Evolutionary conservation across 179 eudicot species (phyloP), one percentile per base, ranked within the genome.

Genomic region (Spergularia azorica): DNA sequence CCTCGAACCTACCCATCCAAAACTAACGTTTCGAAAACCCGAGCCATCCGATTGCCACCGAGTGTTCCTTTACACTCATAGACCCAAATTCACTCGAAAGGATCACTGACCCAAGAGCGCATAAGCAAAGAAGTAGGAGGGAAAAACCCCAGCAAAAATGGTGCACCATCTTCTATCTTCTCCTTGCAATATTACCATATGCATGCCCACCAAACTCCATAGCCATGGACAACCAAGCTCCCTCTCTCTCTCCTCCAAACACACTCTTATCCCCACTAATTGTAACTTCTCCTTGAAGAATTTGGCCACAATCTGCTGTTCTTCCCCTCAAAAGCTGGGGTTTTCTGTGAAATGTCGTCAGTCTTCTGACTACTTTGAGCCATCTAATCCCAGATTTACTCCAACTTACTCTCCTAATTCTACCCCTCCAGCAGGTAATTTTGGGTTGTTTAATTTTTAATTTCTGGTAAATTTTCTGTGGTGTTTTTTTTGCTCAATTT

Each of bases 321-420:
- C n/a, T n/a, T n/a, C 32, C 2, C 63, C 82, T 57, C 71, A 54
- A 67, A 71, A 21, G 63, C 74, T 32, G 63, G 61, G 48, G 16
- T 74, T 76, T 72, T 76, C 88, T 58, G 78, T 86, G 1, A 86
- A 80, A 72, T 81, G 88, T 82, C 82, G 90, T 57, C 83, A 80
- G 52, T 81, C 81, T 16, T 74, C 88, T 9, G 85, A 84, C 14
- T 79, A 75, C 72, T 82, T 70, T 73, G 86, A 87, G n/a, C 80
- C 77, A 39, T 82, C 82, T 52, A 38, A 71, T 46, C 86, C 85
- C 2, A 80, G 79, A 61, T 77, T 84, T 59, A 73, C 86, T 57
- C 70, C 84, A 12, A 59, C 87, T 66, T 77, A 56, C 78, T 20
- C 82, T 14, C 77, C 85, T 2, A 80, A 69, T 66, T 62, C 79